Base-by-base conservation (phyloP, 345 rosid species). In the Brassica rapa region DNA sequence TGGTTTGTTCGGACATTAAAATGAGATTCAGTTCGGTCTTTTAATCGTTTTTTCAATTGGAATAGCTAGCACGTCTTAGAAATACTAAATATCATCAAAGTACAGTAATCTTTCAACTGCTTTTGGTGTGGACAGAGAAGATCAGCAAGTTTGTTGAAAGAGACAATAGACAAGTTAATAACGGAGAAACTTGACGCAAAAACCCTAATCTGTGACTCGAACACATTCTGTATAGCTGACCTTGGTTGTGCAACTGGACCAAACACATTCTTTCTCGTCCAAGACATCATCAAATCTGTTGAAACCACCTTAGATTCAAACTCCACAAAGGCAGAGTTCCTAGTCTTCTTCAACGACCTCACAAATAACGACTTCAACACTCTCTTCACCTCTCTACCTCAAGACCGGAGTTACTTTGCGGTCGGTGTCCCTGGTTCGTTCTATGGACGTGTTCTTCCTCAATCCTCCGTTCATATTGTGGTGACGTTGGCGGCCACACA, bases 211-310 rank as follows among this genome's bases (percentile, higher is more conserved):
- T 84, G 83, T 39, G 14, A 67, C 16, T 79, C 88, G 59, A 77
- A 74, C 82, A 68, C 80, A 35, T 73, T 90, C 8, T 51, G 19
- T 8, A 60, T 90, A 27, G 96, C 87, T 11, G 93, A 91, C 71
- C 74, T 88, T 81, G 96, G 96, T 67, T 91, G 93, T 74, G 89
- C 93, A 6, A 88, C 80, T 0, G 93, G 93, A 35, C 89, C 93
- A 68, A 91, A 89, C 75, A 82, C 93, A 35, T 55, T 89, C 61
- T 15, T 62, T 12, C 72, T 87, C 27, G 69, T 89, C 56, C 82
- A 86, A 46, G 82, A 86, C 77, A 51, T 89, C 27, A 46, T 87
- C 32, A 72, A 80, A 41, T 82, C 73, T 14, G 61, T 87, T 1
- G 62, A 80, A 80, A 27, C 37, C 12, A 89, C 59, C 65, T 74